These are phyloP conservation scores for Metschnikowia bowlesiae DNA, from an alignment of 805 yeast species.

Conservation along the genomic window DNA sequence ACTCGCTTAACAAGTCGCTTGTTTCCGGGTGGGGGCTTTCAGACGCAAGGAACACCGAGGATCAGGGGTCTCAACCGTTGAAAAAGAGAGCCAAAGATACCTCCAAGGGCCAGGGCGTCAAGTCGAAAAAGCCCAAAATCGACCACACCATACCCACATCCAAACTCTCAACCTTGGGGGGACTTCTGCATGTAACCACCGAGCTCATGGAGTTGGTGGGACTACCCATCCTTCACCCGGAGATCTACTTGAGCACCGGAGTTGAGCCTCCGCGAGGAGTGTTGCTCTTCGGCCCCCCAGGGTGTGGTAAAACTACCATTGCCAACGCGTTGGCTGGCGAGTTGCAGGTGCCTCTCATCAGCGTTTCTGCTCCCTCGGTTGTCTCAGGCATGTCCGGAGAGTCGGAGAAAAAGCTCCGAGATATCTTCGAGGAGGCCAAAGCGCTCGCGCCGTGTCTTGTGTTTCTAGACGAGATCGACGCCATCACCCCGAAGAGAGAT, in stretches of 20 bases:
- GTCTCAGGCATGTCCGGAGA: constrained; percentile 99
- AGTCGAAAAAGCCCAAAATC: constrained; percentile 36
- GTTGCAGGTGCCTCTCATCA: constrained; percentile 85
- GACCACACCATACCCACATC: constrained; percentile 69
- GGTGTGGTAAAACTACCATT: constrained; percentile 95
- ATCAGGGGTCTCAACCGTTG: constrained; percentile 25
- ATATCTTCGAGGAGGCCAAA: constrained; percentile 89
- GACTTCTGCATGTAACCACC: constrained; percentile 78
- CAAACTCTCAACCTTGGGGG: constrained; percentile 76
- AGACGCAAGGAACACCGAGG: constrained; percentile 8
- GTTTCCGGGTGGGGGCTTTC: constrained; percentile 59
- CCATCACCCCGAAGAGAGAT: constrained; percentile 96
- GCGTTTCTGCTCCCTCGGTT: constrained; percentile 89
- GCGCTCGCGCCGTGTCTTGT: constrained; percentile 85
- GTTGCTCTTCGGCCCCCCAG: constrained; percentile 95
- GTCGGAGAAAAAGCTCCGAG: constrained; percentile 89
- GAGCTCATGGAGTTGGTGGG: constrained; percentile 89
- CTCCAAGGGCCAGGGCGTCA: constrained; percentile 23
- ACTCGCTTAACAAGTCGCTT: constrained; percentile 72
- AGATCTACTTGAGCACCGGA: constrained; percentile 80
- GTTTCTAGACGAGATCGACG: constrained; percentile 95
- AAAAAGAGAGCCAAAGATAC: constrained; percentile 53
- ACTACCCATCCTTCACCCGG: constrained; percentile 90
- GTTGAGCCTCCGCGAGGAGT: constrained; percentile 95
- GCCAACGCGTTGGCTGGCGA: constrained; percentile 97